Evolutionary conservation across 140 eudicot species (phyloP).

Genomic region (Cichorium intybus): DNA sequence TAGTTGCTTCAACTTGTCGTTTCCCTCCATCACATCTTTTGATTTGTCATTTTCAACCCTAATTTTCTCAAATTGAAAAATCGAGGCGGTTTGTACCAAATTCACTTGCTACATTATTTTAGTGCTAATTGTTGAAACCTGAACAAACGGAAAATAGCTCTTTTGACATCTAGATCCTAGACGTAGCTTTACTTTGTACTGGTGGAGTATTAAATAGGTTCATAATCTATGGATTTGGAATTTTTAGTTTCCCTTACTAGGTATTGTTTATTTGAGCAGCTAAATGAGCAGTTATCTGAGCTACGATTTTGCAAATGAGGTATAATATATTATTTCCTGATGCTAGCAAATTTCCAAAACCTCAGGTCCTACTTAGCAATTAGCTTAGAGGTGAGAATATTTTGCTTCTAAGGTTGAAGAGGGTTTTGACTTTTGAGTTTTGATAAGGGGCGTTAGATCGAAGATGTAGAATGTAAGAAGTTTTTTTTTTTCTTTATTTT

Average conservation of each 20-base stretch:
- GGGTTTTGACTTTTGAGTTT: slow-evolving; percentile 2
- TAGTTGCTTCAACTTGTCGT: background rate
- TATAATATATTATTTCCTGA: background rate
- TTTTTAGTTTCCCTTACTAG: background rate
- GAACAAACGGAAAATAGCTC: background rate
- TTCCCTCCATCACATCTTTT: slow-evolving; percentile 8
- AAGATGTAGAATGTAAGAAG: slow-evolving; percentile 3
- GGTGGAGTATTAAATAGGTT: background rate
- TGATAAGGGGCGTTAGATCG: slow-evolving; percentile 1
- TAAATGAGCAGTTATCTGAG: slow-evolving; percentile 16
- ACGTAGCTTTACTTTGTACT: background rate
- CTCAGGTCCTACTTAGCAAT: slow-evolving; percentile 1
- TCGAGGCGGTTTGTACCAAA: background rate
- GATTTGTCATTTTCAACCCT: slow-evolving; percentile 27
- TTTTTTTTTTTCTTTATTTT: background rate
- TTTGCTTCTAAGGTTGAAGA: background rate
- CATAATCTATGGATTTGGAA: background rate
- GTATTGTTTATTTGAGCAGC: background rate
- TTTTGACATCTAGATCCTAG: slow-evolving; percentile 2
- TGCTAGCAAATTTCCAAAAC: background rate
- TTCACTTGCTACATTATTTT: background rate
- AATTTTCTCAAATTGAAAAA: background rate
- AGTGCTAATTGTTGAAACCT: background rate
- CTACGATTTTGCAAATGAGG: background rate
- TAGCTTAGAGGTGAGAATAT: slow-evolving; percentile 4